Percentiles rank a stretch among this genome's conserved stretches.
Conservation (phyloP, 192 early-diverging fungal species). For the Linnemannia schmuckeri region DNA sequence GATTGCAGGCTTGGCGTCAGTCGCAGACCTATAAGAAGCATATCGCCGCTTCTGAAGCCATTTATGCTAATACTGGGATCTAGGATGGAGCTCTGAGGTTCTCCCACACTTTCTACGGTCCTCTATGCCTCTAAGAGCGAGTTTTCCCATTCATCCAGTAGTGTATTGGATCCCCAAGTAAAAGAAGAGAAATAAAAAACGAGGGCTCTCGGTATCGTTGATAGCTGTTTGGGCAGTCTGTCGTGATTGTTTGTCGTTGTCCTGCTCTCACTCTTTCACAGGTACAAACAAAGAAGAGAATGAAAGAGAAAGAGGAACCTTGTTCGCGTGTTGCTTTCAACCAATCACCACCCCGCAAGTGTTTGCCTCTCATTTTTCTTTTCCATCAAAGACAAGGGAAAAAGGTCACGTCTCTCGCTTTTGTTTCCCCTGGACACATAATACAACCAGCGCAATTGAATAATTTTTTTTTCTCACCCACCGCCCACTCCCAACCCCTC, state of each 20-base stretch:
- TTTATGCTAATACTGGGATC: constrained; percentile 28
- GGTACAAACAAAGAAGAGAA: background rate
- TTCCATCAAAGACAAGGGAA: too few species aligned
- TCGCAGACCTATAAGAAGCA: constrained; percentile 32
- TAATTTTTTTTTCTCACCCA: constrained; percentile 4
- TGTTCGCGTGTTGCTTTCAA: constrained; percentile 4
- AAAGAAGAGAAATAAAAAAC: background rate
- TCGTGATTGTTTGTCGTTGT: background rate
- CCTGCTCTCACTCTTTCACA: background rate
- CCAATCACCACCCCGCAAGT: constrained; percentile 10
- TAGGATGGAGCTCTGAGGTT: background rate
- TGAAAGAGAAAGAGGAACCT: background rate
- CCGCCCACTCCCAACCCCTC: background rate
- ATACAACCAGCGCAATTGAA: background rate
- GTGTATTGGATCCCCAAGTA: background rate
- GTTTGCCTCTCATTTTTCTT: background rate
- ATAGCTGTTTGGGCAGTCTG: too few species aligned
- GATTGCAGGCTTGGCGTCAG: constrained; percentile 33
- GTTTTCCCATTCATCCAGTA: background rate
- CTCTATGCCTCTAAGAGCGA: background rate
- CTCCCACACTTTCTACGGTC: background rate
- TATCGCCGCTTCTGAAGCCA: background rate
- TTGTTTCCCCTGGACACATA: background rate
- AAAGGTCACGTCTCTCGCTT: too few species aligned
- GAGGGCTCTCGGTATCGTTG: background rate